A percentile compares a stretch with the other conserved stretches of the same genome.
Evolutionary conservation across 2,329 filamentous ascomycete genomes (phyloP).

Genomic region (Scorias spongiosa): DNA sequence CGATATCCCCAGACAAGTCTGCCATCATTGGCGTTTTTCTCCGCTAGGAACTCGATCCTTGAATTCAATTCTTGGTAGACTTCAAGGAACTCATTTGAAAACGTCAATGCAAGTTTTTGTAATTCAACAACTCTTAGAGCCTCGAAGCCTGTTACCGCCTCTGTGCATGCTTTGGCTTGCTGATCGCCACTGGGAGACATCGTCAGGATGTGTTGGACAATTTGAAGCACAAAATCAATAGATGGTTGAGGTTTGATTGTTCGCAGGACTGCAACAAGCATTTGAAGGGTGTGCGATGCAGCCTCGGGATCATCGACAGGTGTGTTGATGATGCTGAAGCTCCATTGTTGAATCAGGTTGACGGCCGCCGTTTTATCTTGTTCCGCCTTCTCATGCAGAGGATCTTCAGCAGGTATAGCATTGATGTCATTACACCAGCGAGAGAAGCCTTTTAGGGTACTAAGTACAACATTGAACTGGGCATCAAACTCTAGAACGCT

Average conservation of each 20-base stretch:
- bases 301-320: slow-evolving; percentile 43
- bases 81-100: slow-evolving; percentile 76
- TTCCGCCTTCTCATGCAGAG: slow-evolving; percentile 35
- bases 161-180: slow-evolving; percentile 59
- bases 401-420: slow-evolving; percentile 28
- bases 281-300: slow-evolving; percentile 16
- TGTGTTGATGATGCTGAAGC: slow-evolving; percentile 52
- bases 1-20: slow-evolving; percentile 74
- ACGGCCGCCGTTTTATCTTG: slow-evolving; percentile 41
- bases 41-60: slow-evolving; percentile 67
- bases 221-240: slow-evolving; percentile 59
- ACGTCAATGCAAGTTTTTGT: slow-evolving; percentile 74
- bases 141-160: slow-evolving; percentile 81
- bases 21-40: slow-evolving; percentile 59
- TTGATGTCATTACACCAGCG: slow-evolving; percentile 49
- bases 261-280: slow-evolving; percentile 16
- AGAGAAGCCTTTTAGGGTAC: slow-evolving; percentile 73
- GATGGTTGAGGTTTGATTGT: slow-evolving; percentile 10
- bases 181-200: slow-evolving; percentile 62
- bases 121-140: slow-evolving; percentile 73
- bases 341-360: slow-evolving; percentile 44
- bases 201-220: slow-evolving; percentile 80
- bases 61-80: slow-evolving; percentile 73
- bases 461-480: slow-evolving; percentile 78
- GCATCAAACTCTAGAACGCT: slow-evolving; percentile 71